phyloP scores from a whole-genome alignment of 73 alveolate genomes.

The Tetrahymena thermophila region DNA sequence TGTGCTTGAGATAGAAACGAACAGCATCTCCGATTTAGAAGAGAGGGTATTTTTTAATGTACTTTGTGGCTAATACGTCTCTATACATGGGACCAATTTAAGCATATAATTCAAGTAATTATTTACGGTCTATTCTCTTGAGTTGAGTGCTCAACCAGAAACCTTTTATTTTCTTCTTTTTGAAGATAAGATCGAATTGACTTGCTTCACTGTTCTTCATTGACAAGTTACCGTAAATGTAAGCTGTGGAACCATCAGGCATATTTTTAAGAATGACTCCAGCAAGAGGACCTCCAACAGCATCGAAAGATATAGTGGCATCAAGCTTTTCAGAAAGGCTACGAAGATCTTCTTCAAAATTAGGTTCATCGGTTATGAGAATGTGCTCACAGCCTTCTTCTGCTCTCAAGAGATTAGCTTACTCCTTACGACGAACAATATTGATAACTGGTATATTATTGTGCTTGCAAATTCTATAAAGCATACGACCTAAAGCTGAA shows the following conservation, averaged over 20 bases:
- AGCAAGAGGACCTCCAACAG: slow-evolving; percentile 60
- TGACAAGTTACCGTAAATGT: slow-evolving; percentile 54
- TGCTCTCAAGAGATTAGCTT: slow-evolving; percentile 19
- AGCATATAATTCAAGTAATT: not conserved
- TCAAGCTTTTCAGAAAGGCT: slow-evolving; percentile 4
- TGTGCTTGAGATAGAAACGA: not conserved
- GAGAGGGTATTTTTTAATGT: not conserved
- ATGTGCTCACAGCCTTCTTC: slow-evolving; percentile 47
- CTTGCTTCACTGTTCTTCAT: not conserved
- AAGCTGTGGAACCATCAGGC: slow-evolving; percentile 43
- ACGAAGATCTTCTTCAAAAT: slow-evolving; percentile 26
- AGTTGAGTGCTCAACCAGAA: slow-evolving; percentile 8
- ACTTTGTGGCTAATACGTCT: not conserved
- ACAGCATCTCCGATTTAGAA: not conserved
- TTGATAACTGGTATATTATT: slow-evolving; percentile 41
- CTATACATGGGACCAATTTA: not conserved
- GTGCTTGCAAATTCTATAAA: slow-evolving; percentile 17
- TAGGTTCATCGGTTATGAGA: slow-evolving; percentile 34
- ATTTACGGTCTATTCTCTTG: not conserved
- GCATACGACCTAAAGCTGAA: slow-evolving; percentile 58
- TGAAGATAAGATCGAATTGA: not conserved
- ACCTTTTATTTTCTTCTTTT: slow-evolving; percentile 6
- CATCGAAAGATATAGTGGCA: slow-evolving; percentile 59
- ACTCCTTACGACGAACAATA: slow-evolving; percentile 59
- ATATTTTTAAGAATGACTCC: slow-evolving; percentile 42